phyloP scores from a whole-genome alignment of 148 eudicot genomes.

The Vaccinium macrocarpon region DNA sequence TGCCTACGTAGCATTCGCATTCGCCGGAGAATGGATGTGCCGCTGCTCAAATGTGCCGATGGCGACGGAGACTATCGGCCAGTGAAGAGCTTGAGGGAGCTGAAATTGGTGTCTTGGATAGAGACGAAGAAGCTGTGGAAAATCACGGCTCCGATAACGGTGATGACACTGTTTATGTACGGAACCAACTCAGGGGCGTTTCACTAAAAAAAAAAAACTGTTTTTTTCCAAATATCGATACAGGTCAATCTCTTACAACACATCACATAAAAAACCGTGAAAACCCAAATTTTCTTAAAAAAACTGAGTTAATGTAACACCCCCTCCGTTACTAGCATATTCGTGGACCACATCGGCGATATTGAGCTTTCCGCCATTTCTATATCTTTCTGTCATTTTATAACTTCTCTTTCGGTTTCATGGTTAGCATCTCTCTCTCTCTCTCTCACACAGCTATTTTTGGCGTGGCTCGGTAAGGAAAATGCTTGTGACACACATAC shows the following conservation, averaged over 20 bases:
- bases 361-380: conserved; percentile 58
- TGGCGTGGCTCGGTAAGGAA: no score
- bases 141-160: conserved; percentile 47
- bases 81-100: conserved; percentile 24
- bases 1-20: neutral
- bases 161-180: conserved; percentile 45
- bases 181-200: conserved; percentile 38
- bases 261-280: no score
- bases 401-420: conserved; percentile 65
- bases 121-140: conserved; percentile 58
- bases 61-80: conserved; percentile 48
- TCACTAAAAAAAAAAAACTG: no score
- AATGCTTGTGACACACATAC: no score
- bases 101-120: conserved; percentile 37
- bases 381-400: conserved; percentile 51
- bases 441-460: neutral
- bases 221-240: no score
- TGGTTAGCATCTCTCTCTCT: conserved; percentile 34
- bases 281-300: no score
- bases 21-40: conserved; percentile 24
- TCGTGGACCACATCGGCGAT: conserved; percentile 67
- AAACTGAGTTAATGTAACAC: no score
- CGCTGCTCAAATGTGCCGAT: conserved; percentile 25
- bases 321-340: conserved; percentile 53
- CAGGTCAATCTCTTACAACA: no score